Conservation (phyloP, 1,284 basidiomycete species). For the Puccinia triticina region DNA sequence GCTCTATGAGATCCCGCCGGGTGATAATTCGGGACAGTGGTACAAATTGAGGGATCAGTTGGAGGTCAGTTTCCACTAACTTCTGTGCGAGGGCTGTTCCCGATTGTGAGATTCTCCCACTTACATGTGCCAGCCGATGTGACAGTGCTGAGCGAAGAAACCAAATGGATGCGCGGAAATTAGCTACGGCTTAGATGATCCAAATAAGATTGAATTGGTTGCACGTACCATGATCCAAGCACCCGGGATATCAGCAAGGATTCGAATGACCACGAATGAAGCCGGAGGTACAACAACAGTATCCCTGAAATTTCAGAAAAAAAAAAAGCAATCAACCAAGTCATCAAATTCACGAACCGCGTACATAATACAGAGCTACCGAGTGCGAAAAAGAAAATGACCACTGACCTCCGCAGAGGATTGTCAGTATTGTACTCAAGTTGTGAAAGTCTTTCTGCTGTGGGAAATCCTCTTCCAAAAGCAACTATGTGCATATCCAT, state of each 20-base stretch:
- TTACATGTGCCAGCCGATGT: constrained; percentile 50
- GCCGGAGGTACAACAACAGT: constrained; percentile 42
- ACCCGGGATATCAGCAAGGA: constrained; percentile 48
- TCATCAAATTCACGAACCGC: background rate
- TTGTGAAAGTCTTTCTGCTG: constrained; percentile 13
- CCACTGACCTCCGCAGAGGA: constrained; percentile 37
- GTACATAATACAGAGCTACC: background rate
- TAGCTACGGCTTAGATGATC: background rate
- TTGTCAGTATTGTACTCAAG: constrained; percentile 46
- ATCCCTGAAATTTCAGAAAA: constrained; percentile 19
- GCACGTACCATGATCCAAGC: constrained; percentile 49
- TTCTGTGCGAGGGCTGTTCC: background rate
- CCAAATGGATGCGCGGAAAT: background rate
- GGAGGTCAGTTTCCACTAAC: background rate
- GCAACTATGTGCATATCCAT: constrained; percentile 51
- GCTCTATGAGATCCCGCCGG: background rate
- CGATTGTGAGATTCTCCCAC: background rate
- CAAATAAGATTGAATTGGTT: no score
- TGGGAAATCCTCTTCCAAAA: constrained; percentile 36
- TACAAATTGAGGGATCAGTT: background rate
- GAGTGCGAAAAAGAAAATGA: background rate
- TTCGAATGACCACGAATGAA: constrained; percentile 33
- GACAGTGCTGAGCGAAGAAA: constrained; percentile 32
- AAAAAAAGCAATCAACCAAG: background rate
- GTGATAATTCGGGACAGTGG: background rate